Evolutionary conservation across 345 rosid species (phyloP).

Genomic region (Chamaenerion angustifolium): DNA sequence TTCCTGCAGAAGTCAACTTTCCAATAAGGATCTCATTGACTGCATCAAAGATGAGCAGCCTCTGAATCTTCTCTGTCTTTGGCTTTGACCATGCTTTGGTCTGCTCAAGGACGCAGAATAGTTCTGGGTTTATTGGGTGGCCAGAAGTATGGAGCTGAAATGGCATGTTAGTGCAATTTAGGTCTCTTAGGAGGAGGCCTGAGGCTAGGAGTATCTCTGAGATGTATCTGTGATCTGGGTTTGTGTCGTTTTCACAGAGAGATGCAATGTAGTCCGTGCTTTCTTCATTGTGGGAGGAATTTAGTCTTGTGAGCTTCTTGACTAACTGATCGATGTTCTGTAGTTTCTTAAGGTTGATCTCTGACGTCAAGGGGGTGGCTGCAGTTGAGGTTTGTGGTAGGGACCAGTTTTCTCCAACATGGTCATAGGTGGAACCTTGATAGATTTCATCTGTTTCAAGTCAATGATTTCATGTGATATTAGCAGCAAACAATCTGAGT

Average conservation of each 20-base stretch:
- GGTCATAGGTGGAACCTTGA: conserved; percentile 25
- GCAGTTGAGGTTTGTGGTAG: neutral
- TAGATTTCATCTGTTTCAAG: conserved; percentile 29
- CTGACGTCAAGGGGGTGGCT: conserved; percentile 34
- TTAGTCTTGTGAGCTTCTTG: conserved; percentile 67
- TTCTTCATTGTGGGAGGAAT: conserved; percentile 80
- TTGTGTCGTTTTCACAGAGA: conserved; percentile 56
- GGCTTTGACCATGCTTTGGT: conserved; percentile 42
- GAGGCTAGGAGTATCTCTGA: conserved; percentile 90
- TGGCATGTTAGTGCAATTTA: conserved; percentile 40
- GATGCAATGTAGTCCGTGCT: conserved; percentile 88
- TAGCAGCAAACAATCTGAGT: neutral
- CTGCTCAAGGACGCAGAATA: conserved; percentile 82
- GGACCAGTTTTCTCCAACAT: neutral
- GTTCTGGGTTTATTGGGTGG: conserved; percentile 75
- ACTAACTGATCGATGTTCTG: conserved; percentile 80
- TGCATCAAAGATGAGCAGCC: conserved; percentile 71
- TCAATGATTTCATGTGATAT: neutral
- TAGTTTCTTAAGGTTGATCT: conserved; percentile 70
- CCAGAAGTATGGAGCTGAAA: conserved; percentile 85
- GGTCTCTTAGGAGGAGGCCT: conserved; percentile 79
- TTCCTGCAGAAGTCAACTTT: conserved; percentile 35
- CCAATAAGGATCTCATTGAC: conserved; percentile 69
- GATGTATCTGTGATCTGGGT: conserved; percentile 86
- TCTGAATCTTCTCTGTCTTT: conserved; percentile 40